Evolutionary conservation across 163 green algal species (phyloP), one percentile per base, ranked within the genome.

Genomic region (Volvox carteri): DNA sequence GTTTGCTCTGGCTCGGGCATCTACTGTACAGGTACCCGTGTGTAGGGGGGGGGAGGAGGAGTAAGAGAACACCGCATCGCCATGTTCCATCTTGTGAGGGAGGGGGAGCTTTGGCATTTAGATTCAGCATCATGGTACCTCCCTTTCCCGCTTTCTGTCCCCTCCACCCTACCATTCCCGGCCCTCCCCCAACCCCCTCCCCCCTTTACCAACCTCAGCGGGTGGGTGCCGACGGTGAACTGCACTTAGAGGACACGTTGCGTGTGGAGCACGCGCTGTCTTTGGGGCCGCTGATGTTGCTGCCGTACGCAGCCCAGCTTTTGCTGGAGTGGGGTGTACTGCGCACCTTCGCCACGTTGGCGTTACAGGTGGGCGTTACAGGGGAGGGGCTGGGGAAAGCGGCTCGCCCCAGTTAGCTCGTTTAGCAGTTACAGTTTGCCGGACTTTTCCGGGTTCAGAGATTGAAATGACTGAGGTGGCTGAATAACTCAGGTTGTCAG

Each of bases 281-380:
- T 48, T 48, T 91, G 50, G 95, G 95, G 60, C 93, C 94, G 84
- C 78, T 97, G n/a, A 92, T 90, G 25, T 92, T 91, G 70, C 85
- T 92, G 58, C 77, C 84, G 79, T 92, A 88, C 46, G 79, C 87
- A 19, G 85, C 86, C 0, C 85, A 89, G 85, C 58, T 84, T 37
- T 46, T 83, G 48, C 65, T 86, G 76, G 76, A 86, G 35, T 42
- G 48, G 30, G 76, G 86, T 5, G 65, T 73, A 30, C 50, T 86
- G 50, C 42, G 44, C 41, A 62, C 74, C 0, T 33, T 46, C 5
- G 35, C 56, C 33, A 74, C 60, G 1, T 18, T 67, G 44, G 50
- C 58, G 25, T 28, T 91, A 72, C 87, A 86, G 79, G 70, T 86
- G 44, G 78, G 76, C 23, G 42, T n/a, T n/a, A n/a, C 0, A 37